Evolutionary conservation across 306 rosid genomes (phyloP).

Genomic region (Prunus armeniaca): DNA sequence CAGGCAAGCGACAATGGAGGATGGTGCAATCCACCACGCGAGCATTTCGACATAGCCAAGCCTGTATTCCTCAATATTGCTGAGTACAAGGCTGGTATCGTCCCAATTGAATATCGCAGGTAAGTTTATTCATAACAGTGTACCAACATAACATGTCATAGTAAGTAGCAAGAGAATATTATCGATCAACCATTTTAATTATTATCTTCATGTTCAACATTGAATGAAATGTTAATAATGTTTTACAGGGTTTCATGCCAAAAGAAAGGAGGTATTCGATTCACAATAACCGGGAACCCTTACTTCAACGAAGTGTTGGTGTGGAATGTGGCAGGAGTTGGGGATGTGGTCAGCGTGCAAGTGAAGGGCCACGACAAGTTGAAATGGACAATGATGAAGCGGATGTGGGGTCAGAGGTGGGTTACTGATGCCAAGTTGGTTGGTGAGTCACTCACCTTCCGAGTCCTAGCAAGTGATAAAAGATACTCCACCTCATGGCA

Average conservation of each 20-base stretch:
- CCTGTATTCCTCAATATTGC: conserved; percentile 62
- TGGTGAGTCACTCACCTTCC: conserved; percentile 62
- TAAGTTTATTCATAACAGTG: no score
- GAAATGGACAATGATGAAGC: conserved; percentile 50
- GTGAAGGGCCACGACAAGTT: conserved; percentile 56
- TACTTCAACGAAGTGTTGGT: conserved; percentile 50
- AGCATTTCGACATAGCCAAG: conserved; percentile 74
- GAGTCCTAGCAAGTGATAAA: conserved; percentile 53
- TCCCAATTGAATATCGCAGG: no score
- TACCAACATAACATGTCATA: no score
- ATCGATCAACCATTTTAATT: no score
- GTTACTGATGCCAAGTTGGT: conserved; percentile 39
- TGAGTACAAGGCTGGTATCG: no score
- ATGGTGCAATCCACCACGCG: conserved; percentile 80
- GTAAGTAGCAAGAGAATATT: no score
- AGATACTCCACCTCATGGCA: conserved; percentile 36
- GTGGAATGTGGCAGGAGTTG: conserved; percentile 81
- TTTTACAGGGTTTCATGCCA: no score
- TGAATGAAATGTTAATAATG: no score
- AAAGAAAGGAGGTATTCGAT: no score
- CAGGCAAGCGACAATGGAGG: conserved; percentile 53
- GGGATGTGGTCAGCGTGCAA: conserved; percentile 40
- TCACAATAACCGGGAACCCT: conserved; percentile 25
- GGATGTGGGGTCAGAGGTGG: conserved; percentile 87
- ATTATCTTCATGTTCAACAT: no score